Base-by-base conservation (phyloP, 2,329 filamentous ascomycete genomes). In the Colletotrichum gigasporum region DNA sequence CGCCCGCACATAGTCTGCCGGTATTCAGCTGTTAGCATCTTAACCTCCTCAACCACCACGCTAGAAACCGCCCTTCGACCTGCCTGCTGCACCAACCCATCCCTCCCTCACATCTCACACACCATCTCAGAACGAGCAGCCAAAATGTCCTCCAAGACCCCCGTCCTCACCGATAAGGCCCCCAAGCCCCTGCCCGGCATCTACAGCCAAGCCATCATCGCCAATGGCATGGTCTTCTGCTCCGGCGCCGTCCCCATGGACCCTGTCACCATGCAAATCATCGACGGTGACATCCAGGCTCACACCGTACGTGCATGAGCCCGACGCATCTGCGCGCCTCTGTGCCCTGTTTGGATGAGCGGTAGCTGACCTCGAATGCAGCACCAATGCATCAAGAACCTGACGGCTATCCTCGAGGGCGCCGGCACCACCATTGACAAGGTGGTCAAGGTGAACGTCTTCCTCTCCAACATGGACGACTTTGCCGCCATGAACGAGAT, bases 401-500 rank as follows among this genome's bases (percentile, higher is more conserved):
- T 94, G 69, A 80, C 84, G 59, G 89, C 89, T 30, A 88, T 94
- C 65, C 83, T 94, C 34, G 85, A 88, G 64, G 90, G 87, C 51
- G 90, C 90, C 4, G 90, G 90, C 16, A 88, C 86, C 35, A 83
- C 80, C 59, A 80, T 94, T 44, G 79, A 83, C 44, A 87, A 87
- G 72, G 87, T 92, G 20, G 88, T 93, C 72, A 92, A 92, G 81
- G 88, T 91, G 65, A 88, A 86, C 70, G 88, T 93, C 70, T 93
- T 93, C 82, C 81, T 93, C 54, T 84, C 88, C 61, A 84, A 89
- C 73, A 93, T 93, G 90, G 87, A 85, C 67, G 83, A 93, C 77
- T 93, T 93, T 73, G 85, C 83, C 34, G 87, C 90, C 75, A 92
- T 93, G 89, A 94, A 93, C 77, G 84, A 85, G 70, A 85, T 90